Percentiles rank a stretch among this genome's conserved stretches.
These are phyloP conservation scores for Dalbergia oliveri DNA, from an alignment of 306 rosid genomes.

Conservation along the genomic window DNA sequence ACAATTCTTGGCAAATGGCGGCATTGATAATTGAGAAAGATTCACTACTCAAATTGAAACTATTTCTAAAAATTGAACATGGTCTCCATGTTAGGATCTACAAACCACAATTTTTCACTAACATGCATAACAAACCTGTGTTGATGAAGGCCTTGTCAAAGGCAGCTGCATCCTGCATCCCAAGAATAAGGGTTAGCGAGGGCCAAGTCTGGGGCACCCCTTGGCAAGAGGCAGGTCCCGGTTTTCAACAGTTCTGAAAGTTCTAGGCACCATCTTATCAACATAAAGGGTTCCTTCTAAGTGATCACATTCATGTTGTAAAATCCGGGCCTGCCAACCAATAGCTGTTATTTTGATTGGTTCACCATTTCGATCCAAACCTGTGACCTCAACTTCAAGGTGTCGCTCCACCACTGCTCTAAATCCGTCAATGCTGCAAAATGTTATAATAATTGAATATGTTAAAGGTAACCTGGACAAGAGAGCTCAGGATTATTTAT, in stretches of 20 bases:
- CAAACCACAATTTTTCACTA: not conserved
- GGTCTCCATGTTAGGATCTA: slow-evolving; percentile 1
- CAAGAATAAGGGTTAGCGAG: slow-evolving; percentile 41
- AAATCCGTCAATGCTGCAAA: slow-evolving; percentile 81
- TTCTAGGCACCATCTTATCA: slow-evolving; percentile 85
- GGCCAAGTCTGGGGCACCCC: slow-evolving; percentile 86
- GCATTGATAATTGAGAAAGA: slow-evolving; percentile 14
- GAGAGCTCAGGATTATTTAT: not conserved
- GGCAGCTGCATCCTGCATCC: not conserved
- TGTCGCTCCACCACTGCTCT: slow-evolving; percentile 86
- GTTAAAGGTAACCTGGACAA: slow-evolving; percentile 17
- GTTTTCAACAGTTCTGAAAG: slow-evolving; percentile 82
- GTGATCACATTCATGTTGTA: slow-evolving; percentile 96
- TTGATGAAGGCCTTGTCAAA: not conserved
- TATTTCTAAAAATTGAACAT: not conserved
- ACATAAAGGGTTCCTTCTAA: slow-evolving; percentile 87
- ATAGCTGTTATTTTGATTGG: slow-evolving; percentile 75
- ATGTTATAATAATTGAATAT: slow-evolving; percentile 33
- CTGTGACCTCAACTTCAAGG: slow-evolving; percentile 84
- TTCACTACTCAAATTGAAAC: slow-evolving; percentile 16
- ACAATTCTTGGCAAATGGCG: slow-evolving; percentile 26
- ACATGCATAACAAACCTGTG: slow-evolving; percentile 16
- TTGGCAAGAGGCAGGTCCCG: slow-evolving; percentile 80
- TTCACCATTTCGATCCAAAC: slow-evolving; percentile 79
- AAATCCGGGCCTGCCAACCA: slow-evolving; percentile 94